Conservation (phyloP, 257 asterid species). For the Voacanga thouarsii region DNA sequence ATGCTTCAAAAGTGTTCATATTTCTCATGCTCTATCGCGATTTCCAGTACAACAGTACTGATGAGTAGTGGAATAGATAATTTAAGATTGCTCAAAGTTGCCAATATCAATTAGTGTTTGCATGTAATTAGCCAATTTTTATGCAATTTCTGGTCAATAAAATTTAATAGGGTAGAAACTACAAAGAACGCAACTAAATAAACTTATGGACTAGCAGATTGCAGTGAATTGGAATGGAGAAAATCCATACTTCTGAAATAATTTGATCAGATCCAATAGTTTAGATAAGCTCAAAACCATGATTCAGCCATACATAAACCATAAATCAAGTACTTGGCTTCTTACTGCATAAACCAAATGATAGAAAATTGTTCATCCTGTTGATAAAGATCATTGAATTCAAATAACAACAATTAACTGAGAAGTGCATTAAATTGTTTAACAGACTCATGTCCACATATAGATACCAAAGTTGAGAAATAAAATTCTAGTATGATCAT, state of each 20-base stretch:
- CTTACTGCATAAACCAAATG: no score
- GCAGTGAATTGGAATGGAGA: not conserved
- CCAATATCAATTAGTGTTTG: not conserved
- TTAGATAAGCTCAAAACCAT: not conserved
- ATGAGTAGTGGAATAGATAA: not conserved
- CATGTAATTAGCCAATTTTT: not conserved
- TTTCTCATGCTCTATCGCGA: not conserved
- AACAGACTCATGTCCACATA: not conserved
- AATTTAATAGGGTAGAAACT: not conserved
- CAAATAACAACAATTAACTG: no score
- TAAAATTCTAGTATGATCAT: not conserved
- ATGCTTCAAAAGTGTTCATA: not conserved
- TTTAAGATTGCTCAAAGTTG: not conserved
- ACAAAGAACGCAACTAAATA: not conserved
- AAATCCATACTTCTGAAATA: not conserved
- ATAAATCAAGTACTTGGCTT: not conserved
- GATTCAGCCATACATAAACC: not conserved
- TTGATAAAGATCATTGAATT: not conserved
- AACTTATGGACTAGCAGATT: not conserved
- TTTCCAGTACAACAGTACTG: not conserved
- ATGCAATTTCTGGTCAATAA: not conserved
- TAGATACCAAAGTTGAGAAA: not conserved
- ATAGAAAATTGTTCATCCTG: not conserved
- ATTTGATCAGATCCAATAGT: not conserved
- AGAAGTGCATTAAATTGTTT: no score